Evolutionary conservation across 208 protist genomes (phyloP), one percentile per base, ranked within the genome.

Genomic region (Leptomonas pyrrhocoris): DNA sequence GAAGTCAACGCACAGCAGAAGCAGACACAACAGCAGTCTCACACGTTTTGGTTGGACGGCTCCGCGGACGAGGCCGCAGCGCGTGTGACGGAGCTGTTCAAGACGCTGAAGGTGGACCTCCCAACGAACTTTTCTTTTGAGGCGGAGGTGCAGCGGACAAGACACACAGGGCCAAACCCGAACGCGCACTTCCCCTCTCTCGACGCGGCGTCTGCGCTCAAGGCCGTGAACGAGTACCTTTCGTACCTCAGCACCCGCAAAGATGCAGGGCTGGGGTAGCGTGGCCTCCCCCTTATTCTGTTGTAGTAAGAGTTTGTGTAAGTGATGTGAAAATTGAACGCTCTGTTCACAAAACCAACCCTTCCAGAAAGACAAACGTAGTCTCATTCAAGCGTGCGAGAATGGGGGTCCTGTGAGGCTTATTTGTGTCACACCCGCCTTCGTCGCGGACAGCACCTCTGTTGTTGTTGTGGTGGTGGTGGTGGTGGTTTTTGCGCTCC

Each of bases 41-140:
- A 42, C 3, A 46, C 43, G 9, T 87, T 91, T 54, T 96, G 88
- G 86, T 57, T 96, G n/a, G 91, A 96, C 62, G 87, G 80, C 25
- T 80, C 74, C 21, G 51, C 46, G 15, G 79, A 77, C 15, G 73
- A 76, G 25, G 91, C 91, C 0, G 54, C 67, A 23, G 40, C 58
- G 5, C 71, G 66, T 3, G 74, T 90, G 23, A 57, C 73, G 16
- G 80, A 77, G 19, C 77, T 96, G 45, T 89, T 94, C 62, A 65
- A 65, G 9, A 88, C 79, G 34, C 74, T 96, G 15, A 96, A 96
- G 45, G 58, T 94, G 60, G 19, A 30, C 11, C 63, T 93, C 25
- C 91, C 90, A 7, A 1, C 42, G 0, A 43, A 67, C 46, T 95
- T 92, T 65, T 83, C 75, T 4, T 92, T 95, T 59, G 65, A 77